Evolutionary conservation across 352 stramenopile genomes (phyloP), one percentile per base, ranked within the genome.

Genomic region (Achlya hypogyna): DNA sequence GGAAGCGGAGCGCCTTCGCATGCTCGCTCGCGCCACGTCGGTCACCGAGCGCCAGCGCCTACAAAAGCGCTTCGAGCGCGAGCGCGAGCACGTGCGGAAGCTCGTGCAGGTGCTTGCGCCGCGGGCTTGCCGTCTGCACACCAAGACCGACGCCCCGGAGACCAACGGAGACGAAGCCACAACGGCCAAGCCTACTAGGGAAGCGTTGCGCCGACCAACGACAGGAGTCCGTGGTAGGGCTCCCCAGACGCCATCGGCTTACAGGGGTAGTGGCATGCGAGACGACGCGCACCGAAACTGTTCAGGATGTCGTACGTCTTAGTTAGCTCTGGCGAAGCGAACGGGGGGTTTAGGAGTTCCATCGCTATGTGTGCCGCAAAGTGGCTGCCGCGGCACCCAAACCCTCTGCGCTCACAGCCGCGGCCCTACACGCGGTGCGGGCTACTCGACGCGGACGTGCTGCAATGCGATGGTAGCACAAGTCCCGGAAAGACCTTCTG

Each of bases 401-500:
- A 49, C 42, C 42, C 22, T n/a, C n/a, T n/a, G n/a, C n/a, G 38
- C 25, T 56, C 12, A 56, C 25, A 12, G 49, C 16, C 2, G 49
- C 31, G 18, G 31, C 49, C 16, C 31, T 56, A 20, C 49, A 1
- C 20, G 49, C n/a, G 31, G 49, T 56, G 25, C 2, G 25, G 2
- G 16, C 49, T 56, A 16, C 8, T 56, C 49, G 49, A 4, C 31
- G 49, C 16, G 16, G n/a, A 27, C 25, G 8, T 56, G 18, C 31
- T 16, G 18, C 25, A 1, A 10, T 38, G 25, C 25, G 2, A 34
- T 58, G 1, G 12, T 60, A 67, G 47, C 40, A 67, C 47, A 56
- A 53, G 63, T 78, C 77, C 3, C 75, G 84, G 28, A 81, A 70
- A 9, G 75, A 87, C 47, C 47, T 90, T 42, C 66, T 87, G 27